These are phyloP conservation scores for Pisolithus albus DNA, from an alignment of 768 basidiomycete genomes.

Conservation along the genomic window DNA sequence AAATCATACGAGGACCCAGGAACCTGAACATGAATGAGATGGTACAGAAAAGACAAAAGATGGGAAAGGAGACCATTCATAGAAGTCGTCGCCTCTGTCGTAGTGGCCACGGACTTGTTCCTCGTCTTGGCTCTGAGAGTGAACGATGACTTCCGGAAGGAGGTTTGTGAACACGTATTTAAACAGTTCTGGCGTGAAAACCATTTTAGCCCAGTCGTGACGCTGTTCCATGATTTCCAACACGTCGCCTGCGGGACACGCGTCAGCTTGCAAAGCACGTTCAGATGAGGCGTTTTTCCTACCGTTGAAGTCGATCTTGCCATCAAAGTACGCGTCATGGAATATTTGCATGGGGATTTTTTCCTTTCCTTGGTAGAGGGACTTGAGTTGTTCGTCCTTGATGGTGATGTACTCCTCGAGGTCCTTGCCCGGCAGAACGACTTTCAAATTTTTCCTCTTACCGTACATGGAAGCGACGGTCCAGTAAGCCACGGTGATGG, in stretches of 20 bases:
- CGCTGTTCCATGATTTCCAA: constrained; percentile 90
- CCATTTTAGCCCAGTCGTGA: constrained; percentile 93
- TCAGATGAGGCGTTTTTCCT: constrained; percentile 11
- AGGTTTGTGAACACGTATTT: constrained; percentile 86
- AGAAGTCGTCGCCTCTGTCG: constrained; percentile 96
- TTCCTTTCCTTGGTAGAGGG: constrained; percentile 70
- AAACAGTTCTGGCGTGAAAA: constrained; percentile 85
- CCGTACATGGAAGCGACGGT: constrained; percentile 78
- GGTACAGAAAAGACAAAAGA: neutral
- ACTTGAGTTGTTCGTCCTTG: constrained; percentile 75
- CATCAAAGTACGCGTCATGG: constrained; percentile 96
- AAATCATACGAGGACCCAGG: constrained; percentile 94
- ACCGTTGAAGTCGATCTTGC: constrained; percentile 96
- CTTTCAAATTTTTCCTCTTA: constrained; percentile 75
- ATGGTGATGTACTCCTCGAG: constrained; percentile 89
- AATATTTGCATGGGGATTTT: constrained; percentile 98
- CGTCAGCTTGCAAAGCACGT: neutral
- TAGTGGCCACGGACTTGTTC: constrained; percentile 96
- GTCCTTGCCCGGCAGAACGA: constrained; percentile 74
- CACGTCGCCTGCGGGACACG: constrained; percentile 62
- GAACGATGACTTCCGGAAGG: constrained; percentile 89
- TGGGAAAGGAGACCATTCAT: constrained; percentile 55
- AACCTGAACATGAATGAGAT: constrained; percentile 46
- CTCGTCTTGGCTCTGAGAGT: constrained; percentile 87
- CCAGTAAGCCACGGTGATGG: constrained; percentile 86